phyloP scores from a whole-genome alignment of 495 filamentous ascomycete genomes.

The Penicillium desertorum region DNA sequence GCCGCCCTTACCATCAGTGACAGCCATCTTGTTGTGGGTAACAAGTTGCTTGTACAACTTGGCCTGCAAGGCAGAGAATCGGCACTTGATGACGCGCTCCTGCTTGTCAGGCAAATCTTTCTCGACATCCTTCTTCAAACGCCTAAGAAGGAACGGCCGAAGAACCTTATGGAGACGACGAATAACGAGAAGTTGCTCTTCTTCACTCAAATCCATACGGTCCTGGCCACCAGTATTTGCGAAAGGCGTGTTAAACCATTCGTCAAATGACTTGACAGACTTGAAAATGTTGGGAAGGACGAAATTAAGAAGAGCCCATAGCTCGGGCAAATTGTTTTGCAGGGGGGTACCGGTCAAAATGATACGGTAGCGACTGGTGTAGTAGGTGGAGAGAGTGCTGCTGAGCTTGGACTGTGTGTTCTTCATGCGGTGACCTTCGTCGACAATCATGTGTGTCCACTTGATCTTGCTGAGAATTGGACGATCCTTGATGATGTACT shows the following conservation, averaged over 20 bases:
- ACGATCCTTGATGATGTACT: slow-evolving; percentile 99
- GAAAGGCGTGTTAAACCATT: slow-evolving; percentile 99
- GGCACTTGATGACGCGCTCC: slow-evolving; percentile 98
- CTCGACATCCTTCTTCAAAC: slow-evolving; percentile 99
- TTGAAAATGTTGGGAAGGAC: slow-evolving; percentile 99
- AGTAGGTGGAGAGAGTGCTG: slow-evolving; percentile 91
- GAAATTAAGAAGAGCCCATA: slow-evolving; percentile 98
- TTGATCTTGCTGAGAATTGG: slow-evolving; percentile 94
- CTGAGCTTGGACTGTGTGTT: slow-evolving; percentile 96
- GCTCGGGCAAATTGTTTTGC: slow-evolving; percentile 93
- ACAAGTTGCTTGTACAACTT: slow-evolving; percentile 96
- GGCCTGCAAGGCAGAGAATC: slow-evolving; percentile 90
- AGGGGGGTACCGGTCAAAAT: slow-evolving; percentile 97
- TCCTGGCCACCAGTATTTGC: slow-evolving; percentile 97
- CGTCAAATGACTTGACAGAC: slow-evolving; percentile 97
- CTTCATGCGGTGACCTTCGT: slow-evolving; percentile 99
- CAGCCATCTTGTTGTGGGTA: slow-evolving; percentile 87
- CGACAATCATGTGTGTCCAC: slow-evolving; percentile 99
- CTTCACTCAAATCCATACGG: slow-evolving; percentile 98
- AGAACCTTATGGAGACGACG: slow-evolving; percentile 97
- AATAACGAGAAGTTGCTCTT: slow-evolving; percentile 98
- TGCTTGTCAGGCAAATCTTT: slow-evolving; percentile 98
- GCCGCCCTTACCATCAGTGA: slow-evolving; percentile 92
- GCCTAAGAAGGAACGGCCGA: slow-evolving; percentile 93
- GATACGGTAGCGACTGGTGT: slow-evolving; percentile 88